phyloP scores from a whole-genome alignment of 108 stramenopile species.

The Discostella pseudostelligera region DNA sequence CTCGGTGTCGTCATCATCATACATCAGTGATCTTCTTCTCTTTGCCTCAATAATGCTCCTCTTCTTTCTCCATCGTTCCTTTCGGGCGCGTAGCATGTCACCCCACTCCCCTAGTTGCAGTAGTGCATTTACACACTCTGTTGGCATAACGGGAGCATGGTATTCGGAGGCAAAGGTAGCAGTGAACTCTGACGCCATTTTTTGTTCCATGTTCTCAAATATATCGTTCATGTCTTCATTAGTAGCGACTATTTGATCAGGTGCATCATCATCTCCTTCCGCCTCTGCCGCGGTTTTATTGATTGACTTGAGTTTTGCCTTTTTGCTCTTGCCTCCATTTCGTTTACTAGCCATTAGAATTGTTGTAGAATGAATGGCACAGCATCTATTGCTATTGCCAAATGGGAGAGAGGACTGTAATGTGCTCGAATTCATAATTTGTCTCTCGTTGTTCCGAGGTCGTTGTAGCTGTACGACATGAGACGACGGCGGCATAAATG shows the following conservation, averaged over 20 bases:
- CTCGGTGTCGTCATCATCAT: constrained; percentile 29
- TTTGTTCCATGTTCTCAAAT: constrained; percentile 12
- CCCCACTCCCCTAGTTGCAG: constrained; percentile 46
- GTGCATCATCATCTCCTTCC: constrained; percentile 15
- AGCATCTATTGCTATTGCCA: background rate
- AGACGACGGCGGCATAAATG: constrained; percentile 1
- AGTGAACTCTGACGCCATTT: background rate
- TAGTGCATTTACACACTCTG: constrained; percentile 76
- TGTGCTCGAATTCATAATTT: background rate
- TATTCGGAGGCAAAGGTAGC: constrained; percentile 66
- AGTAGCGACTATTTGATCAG: background rate
- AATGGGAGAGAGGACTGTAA: background rate
- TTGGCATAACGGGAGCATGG: constrained; percentile 87
- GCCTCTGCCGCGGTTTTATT: constrained; percentile 1
- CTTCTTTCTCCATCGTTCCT: constrained; percentile 35
- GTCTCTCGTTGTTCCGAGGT: background rate
- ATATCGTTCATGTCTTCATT: background rate
- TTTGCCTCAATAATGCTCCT: constrained; percentile 34
- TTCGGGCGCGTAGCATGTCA: constrained; percentile 23
- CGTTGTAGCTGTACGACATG: background rate
- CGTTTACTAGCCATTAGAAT: constrained; percentile 25
- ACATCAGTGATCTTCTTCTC: constrained; percentile 21
- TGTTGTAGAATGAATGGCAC: constrained; percentile 26
- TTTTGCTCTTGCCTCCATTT: constrained; percentile 40
- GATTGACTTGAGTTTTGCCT: constrained; percentile 13